These are phyloP conservation scores for Hypoxylon sp. DNA, from an alignment of 2,329 filamentous ascomycete species.

Conservation along the genomic window DNA sequence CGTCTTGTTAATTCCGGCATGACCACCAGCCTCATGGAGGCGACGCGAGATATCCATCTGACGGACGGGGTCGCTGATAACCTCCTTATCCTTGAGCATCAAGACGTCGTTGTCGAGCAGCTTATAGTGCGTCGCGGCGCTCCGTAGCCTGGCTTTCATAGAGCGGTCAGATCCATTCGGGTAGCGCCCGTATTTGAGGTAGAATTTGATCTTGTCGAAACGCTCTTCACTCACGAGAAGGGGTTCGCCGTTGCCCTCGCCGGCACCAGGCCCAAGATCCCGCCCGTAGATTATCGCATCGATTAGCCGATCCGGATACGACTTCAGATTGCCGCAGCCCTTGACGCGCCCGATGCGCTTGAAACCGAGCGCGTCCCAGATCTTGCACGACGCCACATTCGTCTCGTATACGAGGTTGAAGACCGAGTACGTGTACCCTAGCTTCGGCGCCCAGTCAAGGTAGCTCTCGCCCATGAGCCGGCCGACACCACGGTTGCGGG, in stretches of 20 bases:
- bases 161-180: conserved; percentile 93
- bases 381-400: conserved; percentile 88
- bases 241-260: conserved; percentile 69
- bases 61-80: conserved; percentile 88
- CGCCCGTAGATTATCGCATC: conserved; percentile 85
- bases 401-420: conserved; percentile 97
- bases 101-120: conserved; percentile 83
- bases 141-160: conserved; percentile 94
- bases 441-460: conserved; percentile 83
- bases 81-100: conserved; percentile 98
- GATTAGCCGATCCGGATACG: conserved; percentile 76
- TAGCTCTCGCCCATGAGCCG: conserved; percentile 83
- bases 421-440: conserved; percentile 90
- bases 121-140: conserved; percentile 95
- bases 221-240: conserved; percentile 94
- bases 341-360: conserved; percentile 90
- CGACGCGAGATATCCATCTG: conserved; percentile 91
- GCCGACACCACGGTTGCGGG: conserved; percentile 81
- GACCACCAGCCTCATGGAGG: conserved; percentile 78
- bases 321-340: conserved; percentile 77
- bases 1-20: conserved; percentile 98
- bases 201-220: conserved; percentile 98
- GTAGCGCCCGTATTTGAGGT: conserved; percentile 94
- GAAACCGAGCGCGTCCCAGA: conserved; percentile 94
- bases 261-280: conserved; percentile 64